Evolutionary conservation across 495 filamentous ascomycete species (phyloP).

Genomic region (Parmelia sp.): DNA sequence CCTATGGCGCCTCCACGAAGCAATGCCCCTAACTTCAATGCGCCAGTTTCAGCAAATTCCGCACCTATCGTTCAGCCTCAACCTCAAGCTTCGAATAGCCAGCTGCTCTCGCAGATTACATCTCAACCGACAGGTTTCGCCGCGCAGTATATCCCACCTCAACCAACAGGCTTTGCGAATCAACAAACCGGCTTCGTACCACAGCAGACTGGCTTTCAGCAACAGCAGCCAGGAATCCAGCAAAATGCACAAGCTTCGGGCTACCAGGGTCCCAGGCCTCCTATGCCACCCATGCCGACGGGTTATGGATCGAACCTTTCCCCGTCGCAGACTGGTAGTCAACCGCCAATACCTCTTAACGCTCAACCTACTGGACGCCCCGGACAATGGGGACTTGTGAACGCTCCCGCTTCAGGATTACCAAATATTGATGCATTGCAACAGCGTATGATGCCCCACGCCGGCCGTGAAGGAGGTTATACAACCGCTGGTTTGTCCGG

Average conservation of each 20-base stretch:
- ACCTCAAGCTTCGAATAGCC: constrained; percentile 66
- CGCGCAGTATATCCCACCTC: constrained; percentile 40
- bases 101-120: constrained; percentile 69
- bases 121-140: constrained; percentile 70
- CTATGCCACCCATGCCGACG: constrained; percentile 93
- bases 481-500: constrained; percentile 83
- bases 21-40: constrained; percentile 77
- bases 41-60: constrained; percentile 54
- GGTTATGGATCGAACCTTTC: constrained; percentile 62
- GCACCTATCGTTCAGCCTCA: constrained; percentile 75
- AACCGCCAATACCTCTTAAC: constrained; percentile 55
- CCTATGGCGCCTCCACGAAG: constrained; percentile 45
- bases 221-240: constrained; percentile 46
- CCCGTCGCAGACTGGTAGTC: constrained; percentile 55
- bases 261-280: constrained; percentile 72
- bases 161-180: constrained; percentile 49
- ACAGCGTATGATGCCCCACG: constrained; percentile 96
- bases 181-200: constrained; percentile 53
- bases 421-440: constrained; percentile 92
- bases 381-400: constrained; percentile 97
- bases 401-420: constrained; percentile 80
- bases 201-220: constrained; percentile 39
- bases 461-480: constrained; percentile 85
- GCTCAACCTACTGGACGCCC: constrained; percentile 95
- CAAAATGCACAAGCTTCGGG: constrained; percentile 54